phyloP scores from a whole-genome alignment of 1,139 yeast genomes.

The Saccharomycopsis phalli region DNA sequence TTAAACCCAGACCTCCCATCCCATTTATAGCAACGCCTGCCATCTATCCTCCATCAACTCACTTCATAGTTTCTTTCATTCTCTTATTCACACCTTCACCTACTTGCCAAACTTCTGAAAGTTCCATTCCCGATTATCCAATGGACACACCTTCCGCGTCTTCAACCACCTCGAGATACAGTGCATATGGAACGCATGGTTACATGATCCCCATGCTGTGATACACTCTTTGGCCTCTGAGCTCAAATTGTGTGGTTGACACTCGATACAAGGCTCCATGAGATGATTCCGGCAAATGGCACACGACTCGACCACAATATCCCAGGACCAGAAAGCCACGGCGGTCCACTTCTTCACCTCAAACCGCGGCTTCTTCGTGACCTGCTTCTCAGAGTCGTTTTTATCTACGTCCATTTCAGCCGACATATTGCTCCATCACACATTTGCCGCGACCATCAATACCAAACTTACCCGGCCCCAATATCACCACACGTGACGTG shows the following conservation, averaged over 20 bases:
- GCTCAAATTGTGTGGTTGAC: conserved; percentile 77
- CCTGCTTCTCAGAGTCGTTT: conserved; percentile 1
- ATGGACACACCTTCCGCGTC: conserved; percentile 95
- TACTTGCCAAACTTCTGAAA: conserved; percentile 66
- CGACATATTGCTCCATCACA: no score
- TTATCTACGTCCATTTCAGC: not conserved
- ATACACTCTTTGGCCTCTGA: conserved; percentile 72
- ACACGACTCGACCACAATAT: conserved; percentile 90
- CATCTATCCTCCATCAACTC: no score
- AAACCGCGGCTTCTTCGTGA: conserved; percentile 28
- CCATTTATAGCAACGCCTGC: no score
- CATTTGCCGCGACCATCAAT: no score
- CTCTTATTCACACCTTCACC: no score
- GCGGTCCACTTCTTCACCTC: conserved; percentile 92
- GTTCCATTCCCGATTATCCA: conserved; percentile 92
- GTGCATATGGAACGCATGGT: conserved; percentile 90
- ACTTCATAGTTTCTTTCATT: no score
- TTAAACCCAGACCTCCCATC: no score
- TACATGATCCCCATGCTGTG: conserved; percentile 97
- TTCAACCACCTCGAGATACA: conserved; percentile 95
- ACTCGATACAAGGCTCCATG: conserved; percentile 98
- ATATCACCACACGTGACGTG: no score
- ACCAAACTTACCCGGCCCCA: no score
- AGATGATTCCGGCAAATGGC: conserved; percentile 97
- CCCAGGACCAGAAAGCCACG: conserved; percentile 99